Base-by-base conservation (phyloP, 345 rosid genomes). In the Salix exigua region DNA sequence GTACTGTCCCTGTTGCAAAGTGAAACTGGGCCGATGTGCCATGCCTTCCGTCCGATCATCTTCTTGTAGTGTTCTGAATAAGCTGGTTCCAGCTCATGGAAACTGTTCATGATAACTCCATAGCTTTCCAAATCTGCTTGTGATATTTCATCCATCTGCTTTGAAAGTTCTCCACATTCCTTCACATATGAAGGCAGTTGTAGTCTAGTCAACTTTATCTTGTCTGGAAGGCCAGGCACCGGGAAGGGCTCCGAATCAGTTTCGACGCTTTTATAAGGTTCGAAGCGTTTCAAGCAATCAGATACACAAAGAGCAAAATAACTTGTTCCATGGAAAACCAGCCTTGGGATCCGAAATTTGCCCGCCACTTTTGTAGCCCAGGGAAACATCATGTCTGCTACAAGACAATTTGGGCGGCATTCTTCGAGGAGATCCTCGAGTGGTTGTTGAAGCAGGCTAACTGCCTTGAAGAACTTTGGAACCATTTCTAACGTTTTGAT, bases 301-400 rank as follows among this genome's bases (percentile, higher is more conserved):
- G 64, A 0, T 31, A 78, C 77, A 50, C 88, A 88, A 9, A 78
- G 31, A 18, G 92, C 71, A 44, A 88, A 87, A 75, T 68, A 84
- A 73, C 87, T 71, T 10, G 60, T 77, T 40, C 96, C 96, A 37
- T 84, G 84, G 74, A 91, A 89, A 51, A 86, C 83, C 70, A 87
- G 77, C 62, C 92, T 85, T 4, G 91, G 89, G 2, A 91, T 86
- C 18, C 78, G 84, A 21, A 84, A 84, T 73, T 87, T 87, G 70
- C 65, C 74, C 6, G 96, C 89, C 6, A 77, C 78, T 74, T 84
- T 80, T 14, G 89, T 80, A 1, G 91, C 83, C 93, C 93, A 89
- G 21, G 93, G 88, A 42, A 88, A 82, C 82, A 87, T 84, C 87
- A 85, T 74, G 76, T 91, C 89, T 2, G 88, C 91, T 5, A 91